Base-by-base conservation (phyloP, 1,284 basidiomycete genomes). In the Cryptococcus sp. region DNA sequence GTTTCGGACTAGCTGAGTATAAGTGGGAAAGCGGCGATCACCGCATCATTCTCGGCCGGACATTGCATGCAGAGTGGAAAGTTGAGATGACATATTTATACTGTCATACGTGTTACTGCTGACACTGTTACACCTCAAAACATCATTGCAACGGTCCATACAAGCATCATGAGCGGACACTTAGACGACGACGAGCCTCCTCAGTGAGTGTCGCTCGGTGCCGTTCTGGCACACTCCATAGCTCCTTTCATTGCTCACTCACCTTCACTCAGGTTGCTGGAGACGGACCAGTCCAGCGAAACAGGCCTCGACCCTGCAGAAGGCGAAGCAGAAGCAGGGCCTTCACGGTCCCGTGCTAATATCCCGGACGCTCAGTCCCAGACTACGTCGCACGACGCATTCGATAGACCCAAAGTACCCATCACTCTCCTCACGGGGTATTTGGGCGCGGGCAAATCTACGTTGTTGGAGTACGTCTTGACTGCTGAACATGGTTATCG, bases 381-480 rank as follows among this genome's bases (percentile, higher is more conserved):
- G 26, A 39, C 38, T 10, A 23, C 40, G 16, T 10, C 49, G 22
- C n/a, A 17, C 47, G 23, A 25, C 47, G 19, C 7, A 19, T 63
- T 61, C 41, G 73, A 72, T 41, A 58, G 73, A 19, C 61, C 62
- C 17, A 76, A 85, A 53, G 88, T 94, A 3, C 92, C 92, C 19
- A 83, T 93, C 20, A 95, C 92, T 4, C 87, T 95, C 59, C 88
- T 96, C 55, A 92, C 88, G 57, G 93, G 93, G 5, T 95, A 94
- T 68, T 83, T 96, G 3, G 93, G 93, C 4, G 76, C 79, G 7
- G 93, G 93, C 38, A 96, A 96, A 79, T 91, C 90, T 7, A 94
- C 93, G 0, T 79, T 95, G 39, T 83, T 97, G 15, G 71, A 81
- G 67, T 87, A 91, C 39, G 94, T 96, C 61, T 80, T 97, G 59